phyloP scores from a whole-genome alignment of 495 filamentous ascomycete species.

The Xanthoparmelia taractica region DNA sequence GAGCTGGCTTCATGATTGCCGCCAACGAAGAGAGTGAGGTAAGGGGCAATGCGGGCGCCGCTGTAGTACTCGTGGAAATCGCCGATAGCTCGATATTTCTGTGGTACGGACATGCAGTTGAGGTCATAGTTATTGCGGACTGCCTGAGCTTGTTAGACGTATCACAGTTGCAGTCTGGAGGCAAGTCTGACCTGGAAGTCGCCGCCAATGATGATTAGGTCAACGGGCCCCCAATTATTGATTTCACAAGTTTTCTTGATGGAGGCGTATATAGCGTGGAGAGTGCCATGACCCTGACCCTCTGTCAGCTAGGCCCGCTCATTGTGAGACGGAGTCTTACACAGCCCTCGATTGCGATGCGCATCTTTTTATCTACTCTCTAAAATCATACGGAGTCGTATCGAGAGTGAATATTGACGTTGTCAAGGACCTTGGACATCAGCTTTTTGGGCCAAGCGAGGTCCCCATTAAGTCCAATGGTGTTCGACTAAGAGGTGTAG shows the following conservation, averaged over 20 bases:
- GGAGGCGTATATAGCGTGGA: slow-evolving; percentile 82
- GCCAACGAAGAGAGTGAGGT: slow-evolving; percentile 82
- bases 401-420: not conserved
- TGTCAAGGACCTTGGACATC: not conserved
- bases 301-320: slow-evolving; percentile 6
- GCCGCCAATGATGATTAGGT: slow-evolving; percentile 80
- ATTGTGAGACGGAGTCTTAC: slow-evolving; percentile 41
- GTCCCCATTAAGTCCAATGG: not conserved
- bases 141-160: slow-evolving; percentile 45
- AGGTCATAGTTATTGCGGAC: slow-evolving; percentile 83
- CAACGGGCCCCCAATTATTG: slow-evolving; percentile 67
- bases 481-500: not conserved
- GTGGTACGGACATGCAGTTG: slow-evolving; percentile 74
- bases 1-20: slow-evolving; percentile 93
- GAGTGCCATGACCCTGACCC: slow-evolving; percentile 69
- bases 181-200: slow-evolving; percentile 67
- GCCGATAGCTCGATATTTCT: slow-evolving; percentile 72
- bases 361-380: slow-evolving; percentile 24
- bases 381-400: not conserved
- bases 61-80: slow-evolving; percentile 94
- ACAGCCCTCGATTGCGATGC: slow-evolving; percentile 70
- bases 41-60: slow-evolving; percentile 67
- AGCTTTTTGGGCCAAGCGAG: not conserved
- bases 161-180: slow-evolving; percentile 3
- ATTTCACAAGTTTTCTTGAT: slow-evolving; percentile 52